Conservation (phyloP, 1,284 basidiomycete genomes). For the Papiliotrema fonsecae region DNA sequence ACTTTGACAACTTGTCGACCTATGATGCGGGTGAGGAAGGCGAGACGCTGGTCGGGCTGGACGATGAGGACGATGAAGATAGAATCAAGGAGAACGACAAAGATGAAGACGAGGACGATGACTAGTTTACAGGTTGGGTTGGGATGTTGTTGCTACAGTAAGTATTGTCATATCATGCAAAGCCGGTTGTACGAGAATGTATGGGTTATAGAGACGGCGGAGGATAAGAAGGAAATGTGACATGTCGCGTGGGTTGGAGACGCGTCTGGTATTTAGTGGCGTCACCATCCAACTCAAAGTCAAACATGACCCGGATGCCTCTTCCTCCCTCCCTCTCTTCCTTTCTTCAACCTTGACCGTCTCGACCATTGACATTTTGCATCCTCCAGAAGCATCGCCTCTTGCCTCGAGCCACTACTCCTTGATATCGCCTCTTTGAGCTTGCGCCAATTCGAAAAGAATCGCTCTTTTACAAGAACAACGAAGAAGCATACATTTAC, state of each 20-base stretch:
- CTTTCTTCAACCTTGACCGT: not conserved
- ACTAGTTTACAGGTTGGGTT: not conserved
- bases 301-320: not conserved
- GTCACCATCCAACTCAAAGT: not conserved
- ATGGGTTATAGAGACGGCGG: not conserved
- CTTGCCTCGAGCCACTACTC: too few relatives aligned
- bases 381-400: too few relatives aligned
- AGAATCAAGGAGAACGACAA: constrained; percentile 1
- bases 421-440: too few relatives aligned
- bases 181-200: not conserved
- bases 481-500: too few relatives aligned
- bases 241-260: not conserved
- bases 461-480: too few relatives aligned
- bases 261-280: not conserved
- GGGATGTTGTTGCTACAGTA: too few relatives aligned
- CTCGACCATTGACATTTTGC: not conserved
- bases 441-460: too few relatives aligned
- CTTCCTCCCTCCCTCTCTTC: not conserved
- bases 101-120: constrained; percentile 5
- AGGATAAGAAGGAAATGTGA: constrained; percentile 44
- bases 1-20: constrained; percentile 4
- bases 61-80: constrained; percentile 1
- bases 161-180: not conserved
- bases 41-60: not conserved
- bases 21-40: constrained; percentile 6